A percentile compares a stretch with the other conserved stretches of the same genome.
Conservation (phyloP, 805 yeast genomes). For the Candida michaelii region DNA sequence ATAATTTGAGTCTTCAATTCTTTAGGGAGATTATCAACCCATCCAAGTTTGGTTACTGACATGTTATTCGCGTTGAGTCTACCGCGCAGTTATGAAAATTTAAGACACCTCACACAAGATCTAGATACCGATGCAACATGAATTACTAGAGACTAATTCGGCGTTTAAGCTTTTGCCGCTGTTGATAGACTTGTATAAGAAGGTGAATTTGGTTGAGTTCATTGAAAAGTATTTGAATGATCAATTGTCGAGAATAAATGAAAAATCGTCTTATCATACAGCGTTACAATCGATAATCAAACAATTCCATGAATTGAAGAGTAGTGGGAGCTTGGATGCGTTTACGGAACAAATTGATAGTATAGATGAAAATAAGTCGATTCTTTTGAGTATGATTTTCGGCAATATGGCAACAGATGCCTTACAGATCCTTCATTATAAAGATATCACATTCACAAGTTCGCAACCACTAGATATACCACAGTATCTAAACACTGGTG, state of each 20-base stretch:
- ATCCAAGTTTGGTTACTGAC: slow-evolving; percentile 13
- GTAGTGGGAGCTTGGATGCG: neutral
- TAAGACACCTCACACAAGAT: no score
- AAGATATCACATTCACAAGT: neutral
- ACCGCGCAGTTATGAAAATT: no score
- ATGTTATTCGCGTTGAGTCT: slow-evolving; percentile 8
- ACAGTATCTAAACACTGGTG: neutral
- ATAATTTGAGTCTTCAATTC: slow-evolving; percentile 9
- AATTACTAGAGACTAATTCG: neutral
- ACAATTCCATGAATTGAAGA: neutral
- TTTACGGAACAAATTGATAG: neutral
- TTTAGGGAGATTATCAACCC: slow-evolving; percentile 14
- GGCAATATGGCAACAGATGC: slow-evolving; percentile 21
- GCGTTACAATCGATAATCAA: neutral
- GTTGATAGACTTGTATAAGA: slow-evolving; percentile 3
- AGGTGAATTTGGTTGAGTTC: neutral
- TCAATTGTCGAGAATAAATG: neutral
- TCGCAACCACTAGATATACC: neutral
- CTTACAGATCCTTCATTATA: slow-evolving; percentile 14
- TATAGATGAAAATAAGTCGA: slow-evolving; percentile 1
- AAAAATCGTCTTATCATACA: neutral
- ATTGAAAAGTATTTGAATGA: neutral
- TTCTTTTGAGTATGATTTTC: slow-evolving; percentile 18
- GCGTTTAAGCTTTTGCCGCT: neutral
- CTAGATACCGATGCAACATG: neutral